Percentiles rank a stretch among this genome's conserved stretches.
These are phyloP conservation scores for Croton setiger DNA, from an alignment of 441 rosid species.

Conservation along the genomic window DNA sequence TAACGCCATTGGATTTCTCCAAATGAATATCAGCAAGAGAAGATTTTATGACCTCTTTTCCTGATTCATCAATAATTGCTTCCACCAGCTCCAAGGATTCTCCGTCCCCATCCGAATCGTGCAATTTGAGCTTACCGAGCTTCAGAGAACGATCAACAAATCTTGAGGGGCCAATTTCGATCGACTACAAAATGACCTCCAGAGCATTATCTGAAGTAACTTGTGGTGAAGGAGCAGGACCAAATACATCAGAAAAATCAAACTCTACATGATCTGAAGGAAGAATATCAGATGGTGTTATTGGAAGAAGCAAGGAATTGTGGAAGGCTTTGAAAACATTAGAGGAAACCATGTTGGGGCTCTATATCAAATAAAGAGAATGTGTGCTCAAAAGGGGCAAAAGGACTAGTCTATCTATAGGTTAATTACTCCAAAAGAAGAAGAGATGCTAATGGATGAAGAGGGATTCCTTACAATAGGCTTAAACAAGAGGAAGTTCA, in stretches of 20 bases:
- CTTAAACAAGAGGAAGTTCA: constrained; percentile 49
- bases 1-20: constrained; percentile 4
- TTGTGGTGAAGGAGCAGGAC: constrained; percentile 45
- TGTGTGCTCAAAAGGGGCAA: background rate
- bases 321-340: constrained; percentile 39
- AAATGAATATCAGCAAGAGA: background rate
- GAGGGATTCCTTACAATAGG: constrained; percentile 44
- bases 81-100: constrained; percentile 47
- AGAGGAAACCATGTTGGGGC: constrained; percentile 63
- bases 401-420: constrained; percentile 9
- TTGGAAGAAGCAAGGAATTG: constrained; percentile 39
- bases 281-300: constrained; percentile 38
- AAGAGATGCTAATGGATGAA: constrained; percentile 19
- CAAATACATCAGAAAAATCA: constrained; percentile 88
- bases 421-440: constrained; percentile 12
- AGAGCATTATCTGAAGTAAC: constrained; percentile 51
- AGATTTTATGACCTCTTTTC: background rate
- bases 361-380: background rate
- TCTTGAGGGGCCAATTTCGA: constrained; percentile 88
- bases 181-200: constrained; percentile 55
- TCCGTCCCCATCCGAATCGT: constrained; percentile 37
- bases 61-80: constrained; percentile 28
- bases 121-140: constrained; percentile 55
- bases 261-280: constrained; percentile 58
- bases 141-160: constrained; percentile 51